Evolutionary conservation across 2,329 filamentous ascomycete species (phyloP).

Genomic region (Nemania sp.): DNA sequence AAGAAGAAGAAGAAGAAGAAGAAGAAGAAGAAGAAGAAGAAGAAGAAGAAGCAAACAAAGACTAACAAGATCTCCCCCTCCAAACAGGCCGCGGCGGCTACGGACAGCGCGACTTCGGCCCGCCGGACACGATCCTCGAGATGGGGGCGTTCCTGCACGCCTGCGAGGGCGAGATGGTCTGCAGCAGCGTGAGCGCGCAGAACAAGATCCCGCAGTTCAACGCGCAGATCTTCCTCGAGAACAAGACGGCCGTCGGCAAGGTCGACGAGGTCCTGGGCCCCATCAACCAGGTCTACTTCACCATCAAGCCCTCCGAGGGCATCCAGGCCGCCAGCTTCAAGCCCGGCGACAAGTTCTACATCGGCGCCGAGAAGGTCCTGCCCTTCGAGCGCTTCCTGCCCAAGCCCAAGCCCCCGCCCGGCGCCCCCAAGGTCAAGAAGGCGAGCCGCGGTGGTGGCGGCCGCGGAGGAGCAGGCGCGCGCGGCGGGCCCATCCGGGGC

Average conservation of each 20-base stretch:
- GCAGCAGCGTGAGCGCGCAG: slow-evolving; percentile 82
- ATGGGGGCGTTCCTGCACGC: slow-evolving; percentile 95
- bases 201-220: slow-evolving; percentile 97
- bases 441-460: slow-evolving; percentile 70
- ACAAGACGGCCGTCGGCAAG: slow-evolving; percentile 94
- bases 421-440: slow-evolving; percentile 67
- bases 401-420: slow-evolving; percentile 78
- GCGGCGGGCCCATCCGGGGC: slow-evolving; percentile 49
- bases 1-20: not conserved
- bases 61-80: slow-evolving; percentile 10
- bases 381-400: slow-evolving; percentile 96
- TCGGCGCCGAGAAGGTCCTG: slow-evolving; percentile 90
- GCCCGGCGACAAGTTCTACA: slow-evolving; percentile 95
- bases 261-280: slow-evolving; percentile 97
- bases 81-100: slow-evolving; percentile 41
- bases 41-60: not conserved
- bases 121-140: slow-evolving; percentile 56
- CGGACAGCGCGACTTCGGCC: slow-evolving; percentile 42
- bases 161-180: slow-evolving; percentile 97
- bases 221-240: slow-evolving; percentile 97
- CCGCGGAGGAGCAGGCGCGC: slow-evolving; percentile 37
- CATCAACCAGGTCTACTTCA: slow-evolving; percentile 98
- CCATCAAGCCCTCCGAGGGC: slow-evolving; percentile 94
- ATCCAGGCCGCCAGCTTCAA: slow-evolving; percentile 96
- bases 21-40: not conserved